Conservation (phyloP, 768 basidiomycete species). For the Rhodocollybia butyracea region DNA sequence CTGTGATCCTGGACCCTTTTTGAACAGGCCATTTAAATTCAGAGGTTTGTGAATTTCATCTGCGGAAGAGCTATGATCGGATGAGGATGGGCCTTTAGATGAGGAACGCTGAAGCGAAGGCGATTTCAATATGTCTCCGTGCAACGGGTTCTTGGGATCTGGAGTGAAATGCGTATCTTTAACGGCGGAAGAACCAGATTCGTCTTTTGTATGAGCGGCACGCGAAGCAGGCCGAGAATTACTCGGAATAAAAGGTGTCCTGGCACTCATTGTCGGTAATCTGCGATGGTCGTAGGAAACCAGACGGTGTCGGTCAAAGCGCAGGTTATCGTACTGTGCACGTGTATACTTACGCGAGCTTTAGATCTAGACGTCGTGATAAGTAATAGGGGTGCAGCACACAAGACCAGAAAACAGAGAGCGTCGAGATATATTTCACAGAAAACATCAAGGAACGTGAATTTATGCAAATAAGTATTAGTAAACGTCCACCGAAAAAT, state of each 20-base stretch:
- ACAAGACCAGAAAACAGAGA: too few relatives aligned
- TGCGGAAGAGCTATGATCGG: background rate
- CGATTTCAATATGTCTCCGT: background rate
- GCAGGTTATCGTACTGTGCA: too few relatives aligned
- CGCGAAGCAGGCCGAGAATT: slow-evolving; percentile 6
- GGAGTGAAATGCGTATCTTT: background rate
- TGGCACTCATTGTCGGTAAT: background rate
- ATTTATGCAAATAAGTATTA: too few relatives aligned
- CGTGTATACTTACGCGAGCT: too few relatives aligned
- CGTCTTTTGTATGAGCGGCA: background rate
- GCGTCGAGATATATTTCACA: too few relatives aligned
- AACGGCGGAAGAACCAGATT: background rate
- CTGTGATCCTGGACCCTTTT: background rate
- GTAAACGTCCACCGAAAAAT: too few relatives aligned
- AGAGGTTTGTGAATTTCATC: background rate
- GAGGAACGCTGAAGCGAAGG: background rate
- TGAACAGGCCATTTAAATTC: slow-evolving; percentile 1
- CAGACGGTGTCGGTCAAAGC: too few relatives aligned
- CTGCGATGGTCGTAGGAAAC: too few relatives aligned
- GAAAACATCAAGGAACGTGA: too few relatives aligned
- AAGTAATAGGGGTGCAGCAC: too few relatives aligned
- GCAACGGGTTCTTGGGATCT: background rate
- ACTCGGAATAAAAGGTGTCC: slow-evolving; percentile 6
- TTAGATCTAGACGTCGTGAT: too few relatives aligned
- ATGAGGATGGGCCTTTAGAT: background rate